Conservation (phyloP, 495 filamentous ascomycete species). For the Cairneyella variabilis region DNA sequence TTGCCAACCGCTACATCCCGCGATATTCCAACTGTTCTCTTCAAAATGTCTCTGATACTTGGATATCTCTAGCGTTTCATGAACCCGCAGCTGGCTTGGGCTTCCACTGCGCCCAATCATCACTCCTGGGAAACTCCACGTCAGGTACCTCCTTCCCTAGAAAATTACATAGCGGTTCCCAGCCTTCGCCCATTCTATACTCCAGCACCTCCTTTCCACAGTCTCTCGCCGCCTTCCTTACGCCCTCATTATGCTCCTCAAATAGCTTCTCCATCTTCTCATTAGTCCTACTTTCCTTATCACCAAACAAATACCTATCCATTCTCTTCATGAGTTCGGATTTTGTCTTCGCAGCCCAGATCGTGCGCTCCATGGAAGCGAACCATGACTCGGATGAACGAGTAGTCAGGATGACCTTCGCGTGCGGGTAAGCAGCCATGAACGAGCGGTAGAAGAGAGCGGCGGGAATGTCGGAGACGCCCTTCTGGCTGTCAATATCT, state of each 20-base stretch:
- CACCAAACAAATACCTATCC: not conserved
- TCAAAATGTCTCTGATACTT: too few species aligned
- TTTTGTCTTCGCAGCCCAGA: not conserved
- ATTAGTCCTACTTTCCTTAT: not conserved
- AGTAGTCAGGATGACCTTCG: constrained; percentile 40
- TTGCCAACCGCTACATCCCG: too few species aligned
- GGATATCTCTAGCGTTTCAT: not conserved
- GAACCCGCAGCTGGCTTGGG: not conserved
- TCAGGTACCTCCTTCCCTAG: constrained; percentile 26
- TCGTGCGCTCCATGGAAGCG: constrained; percentile 23
- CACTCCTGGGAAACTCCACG: not conserved
- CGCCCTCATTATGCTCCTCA: constrained; percentile 25
- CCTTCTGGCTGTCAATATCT: too few species aligned
- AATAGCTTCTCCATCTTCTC: constrained; percentile 13
- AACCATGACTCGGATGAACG: constrained; percentile 38
- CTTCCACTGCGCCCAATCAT: constrained; percentile 31
- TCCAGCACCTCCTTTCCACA: constrained; percentile 31
- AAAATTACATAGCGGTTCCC: constrained; percentile 42
- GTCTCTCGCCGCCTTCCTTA: constrained; percentile 26
- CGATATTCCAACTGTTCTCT: too few species aligned
- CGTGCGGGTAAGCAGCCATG: constrained; percentile 43
- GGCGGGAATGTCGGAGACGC: constrained; percentile 33
- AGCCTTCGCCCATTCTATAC: constrained; percentile 40
- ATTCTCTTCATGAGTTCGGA: not conserved
- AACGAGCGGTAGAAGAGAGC: constrained; percentile 35